Evolutionary conservation across 805 yeast genomes (phyloP), one percentile per base, ranked within the genome.

Genomic region (Huiozyma sinensis): DNA sequence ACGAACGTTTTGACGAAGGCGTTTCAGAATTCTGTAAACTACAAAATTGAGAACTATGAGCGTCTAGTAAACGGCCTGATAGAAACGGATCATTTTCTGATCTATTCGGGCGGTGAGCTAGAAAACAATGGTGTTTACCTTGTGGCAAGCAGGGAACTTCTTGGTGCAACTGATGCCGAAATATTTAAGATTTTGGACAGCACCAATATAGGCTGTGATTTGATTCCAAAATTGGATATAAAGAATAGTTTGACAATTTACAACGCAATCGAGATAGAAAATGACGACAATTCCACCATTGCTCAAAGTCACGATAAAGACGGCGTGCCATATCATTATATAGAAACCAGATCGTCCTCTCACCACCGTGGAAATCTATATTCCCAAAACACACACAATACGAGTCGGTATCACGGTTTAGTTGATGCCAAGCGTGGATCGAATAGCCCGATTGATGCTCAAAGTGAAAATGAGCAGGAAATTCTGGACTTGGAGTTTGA

Each of bases 81-180:
- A 40, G 75, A 77, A 29, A 67, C 83, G 0, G 81, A 79, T 45
- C 95, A 89, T 61, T 81, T 85, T 49, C 67, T 92, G 40, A 78
- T 85, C 0, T 83, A 81, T 54, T 83, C 90, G 0, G 83, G 83
- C 28, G 64, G 65, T 1, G 70, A 77, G 1, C 69, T 82, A 2
- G 92, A 85, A 49, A 73, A 76, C 13, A 77, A 79, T 44, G 96
- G 96, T 4, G 71, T 81, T 17, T 89, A 88, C 56, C 72, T 86
- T 7, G 72, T 92, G 59, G 95, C 89, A 1, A 82, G 94, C 46
- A 56, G 64, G 8, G 69, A 68, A 42, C 49, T 70, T 13, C 52
- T 62, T 28, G 69, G 70, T 1, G 56, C 61, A 24, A 44, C 60
- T 11, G 70, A 68, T 45, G 62, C 65, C 7, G 75, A 70, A 12